Evolutionary conservation across 148 eudicot genomes (phyloP).

Genomic region (Salicornia ramosissima): DNA sequence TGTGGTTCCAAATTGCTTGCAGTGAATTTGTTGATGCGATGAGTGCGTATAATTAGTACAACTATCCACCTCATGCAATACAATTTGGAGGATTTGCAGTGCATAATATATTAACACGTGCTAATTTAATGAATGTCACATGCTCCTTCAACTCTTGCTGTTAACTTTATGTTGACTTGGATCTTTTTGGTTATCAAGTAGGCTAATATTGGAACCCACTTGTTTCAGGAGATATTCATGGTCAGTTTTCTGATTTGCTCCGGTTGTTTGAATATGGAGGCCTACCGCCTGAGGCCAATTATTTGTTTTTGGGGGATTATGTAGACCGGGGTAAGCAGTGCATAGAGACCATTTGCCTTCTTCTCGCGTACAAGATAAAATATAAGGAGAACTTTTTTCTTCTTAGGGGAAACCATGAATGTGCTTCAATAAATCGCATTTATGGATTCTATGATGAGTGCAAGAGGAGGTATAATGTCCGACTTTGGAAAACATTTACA

Average conservation of each 20-base stretch:
- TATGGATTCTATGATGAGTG: constrained; percentile 82
- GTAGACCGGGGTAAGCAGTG: constrained; percentile 89
- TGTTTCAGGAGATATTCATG: constrained; percentile 66
- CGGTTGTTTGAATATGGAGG: constrained; percentile 86
- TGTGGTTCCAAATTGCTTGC: no score
- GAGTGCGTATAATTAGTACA: no score
- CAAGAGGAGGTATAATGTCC: constrained; percentile 77
- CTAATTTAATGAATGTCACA: no score
- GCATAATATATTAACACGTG: no score
- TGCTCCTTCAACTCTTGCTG: no score
- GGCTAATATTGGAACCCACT: not conserved
- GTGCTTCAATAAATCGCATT: constrained; percentile 79
- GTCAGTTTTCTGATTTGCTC: constrained; percentile 74
- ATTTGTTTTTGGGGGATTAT: constrained; percentile 73
- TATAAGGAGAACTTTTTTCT: constrained; percentile 81
- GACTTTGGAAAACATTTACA: constrained; percentile 72
- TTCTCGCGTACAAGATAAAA: constrained; percentile 73
- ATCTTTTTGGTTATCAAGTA: no score
- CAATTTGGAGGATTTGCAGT: no score
- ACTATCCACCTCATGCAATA: no score
- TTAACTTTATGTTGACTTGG: no score
- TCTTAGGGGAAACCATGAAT: constrained; percentile 80
- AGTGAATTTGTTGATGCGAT: no score
- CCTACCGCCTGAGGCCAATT: constrained; percentile 68
- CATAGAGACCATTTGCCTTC: constrained; percentile 78